Conservation (phyloP, 768 basidiomycete genomes). For the Termitomyces sp. region DNA sequence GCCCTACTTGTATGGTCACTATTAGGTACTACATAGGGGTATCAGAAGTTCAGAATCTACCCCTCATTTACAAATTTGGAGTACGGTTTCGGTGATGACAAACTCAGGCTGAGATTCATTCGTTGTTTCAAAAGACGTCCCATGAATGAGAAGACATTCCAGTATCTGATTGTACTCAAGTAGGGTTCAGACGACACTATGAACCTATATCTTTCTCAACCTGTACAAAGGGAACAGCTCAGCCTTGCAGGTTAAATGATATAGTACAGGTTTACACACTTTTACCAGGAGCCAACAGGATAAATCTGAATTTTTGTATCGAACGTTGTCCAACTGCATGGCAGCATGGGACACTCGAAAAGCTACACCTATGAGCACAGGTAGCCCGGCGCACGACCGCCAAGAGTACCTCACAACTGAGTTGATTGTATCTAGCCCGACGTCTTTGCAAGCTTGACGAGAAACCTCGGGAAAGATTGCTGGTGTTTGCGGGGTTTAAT, state of each 20-base stretch:
- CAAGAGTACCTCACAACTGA: background rate
- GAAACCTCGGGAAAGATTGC: background rate
- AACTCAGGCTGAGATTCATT: background rate
- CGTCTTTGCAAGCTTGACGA: background rate
- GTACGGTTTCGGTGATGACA: background rate
- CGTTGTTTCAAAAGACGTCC: background rate
- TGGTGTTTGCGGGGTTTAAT: background rate
- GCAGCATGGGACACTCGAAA: background rate
- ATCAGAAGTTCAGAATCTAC: background rate
- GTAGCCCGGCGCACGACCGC: background rate
- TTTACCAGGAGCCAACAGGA: background rate
- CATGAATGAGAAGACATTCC: background rate
- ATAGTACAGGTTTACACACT: background rate
- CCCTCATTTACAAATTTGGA: background rate
- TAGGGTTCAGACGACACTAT: background rate
- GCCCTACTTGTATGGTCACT: background rate
- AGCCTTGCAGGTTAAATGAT: background rate
- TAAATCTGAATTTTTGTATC: background rate
- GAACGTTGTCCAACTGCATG: background rate
- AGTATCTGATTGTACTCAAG: background rate
- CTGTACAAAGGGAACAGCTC: background rate
- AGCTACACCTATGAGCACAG: background rate
- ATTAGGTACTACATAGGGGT: background rate
- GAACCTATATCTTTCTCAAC: background rate
- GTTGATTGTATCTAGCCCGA: background rate